These are phyloP conservation scores for Curvularia verruculosa DNA, from an alignment of 2,329 filamentous ascomycete genomes.

Conservation along the genomic window DNA sequence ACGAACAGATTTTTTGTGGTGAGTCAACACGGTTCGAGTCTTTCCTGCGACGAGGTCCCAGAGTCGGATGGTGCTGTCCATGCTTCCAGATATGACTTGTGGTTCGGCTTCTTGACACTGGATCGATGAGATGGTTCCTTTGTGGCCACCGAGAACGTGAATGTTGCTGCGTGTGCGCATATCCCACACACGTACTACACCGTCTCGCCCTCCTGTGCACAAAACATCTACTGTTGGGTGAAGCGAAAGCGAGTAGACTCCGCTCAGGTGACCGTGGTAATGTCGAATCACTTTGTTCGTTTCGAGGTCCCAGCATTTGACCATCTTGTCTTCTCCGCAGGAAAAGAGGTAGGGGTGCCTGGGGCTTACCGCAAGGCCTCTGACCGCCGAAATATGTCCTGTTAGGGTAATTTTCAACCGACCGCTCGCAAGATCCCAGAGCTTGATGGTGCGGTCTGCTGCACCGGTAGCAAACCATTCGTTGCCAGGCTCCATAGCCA, in stretches of 20 bases:
- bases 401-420: constrained; percentile 39
- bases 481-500: constrained; percentile 91
- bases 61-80: constrained; percentile 69
- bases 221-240: constrained; percentile 94
- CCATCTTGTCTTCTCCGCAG: constrained; percentile 99
- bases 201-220: constrained; percentile 92
- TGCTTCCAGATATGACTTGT: constrained; percentile 90
- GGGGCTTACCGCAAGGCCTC: constrained; percentile 85
- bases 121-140: constrained; percentile 84
- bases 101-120: constrained; percentile 96
- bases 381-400: constrained; percentile 40
- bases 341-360: constrained; percentile 97
- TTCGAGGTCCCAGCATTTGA: constrained; percentile 99
- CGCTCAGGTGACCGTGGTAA: constrained; percentile 95
- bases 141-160: constrained; percentile 90
- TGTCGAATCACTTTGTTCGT: constrained; percentile 90
- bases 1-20: constrained; percentile 97
- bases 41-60: constrained; percentile 98
- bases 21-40: constrained; percentile 92
- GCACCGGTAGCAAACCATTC: constrained; percentile 97
- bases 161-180: constrained; percentile 95
- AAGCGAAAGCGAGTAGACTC: constrained; percentile 91
- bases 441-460: constrained; percentile 89
- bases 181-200: constrained; percentile 95
- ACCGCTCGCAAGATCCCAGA: constrained; percentile 94